Evolutionary conservation across 495 filamentous ascomycete genomes (phyloP).

Genomic region (Darksidea phi): DNA sequence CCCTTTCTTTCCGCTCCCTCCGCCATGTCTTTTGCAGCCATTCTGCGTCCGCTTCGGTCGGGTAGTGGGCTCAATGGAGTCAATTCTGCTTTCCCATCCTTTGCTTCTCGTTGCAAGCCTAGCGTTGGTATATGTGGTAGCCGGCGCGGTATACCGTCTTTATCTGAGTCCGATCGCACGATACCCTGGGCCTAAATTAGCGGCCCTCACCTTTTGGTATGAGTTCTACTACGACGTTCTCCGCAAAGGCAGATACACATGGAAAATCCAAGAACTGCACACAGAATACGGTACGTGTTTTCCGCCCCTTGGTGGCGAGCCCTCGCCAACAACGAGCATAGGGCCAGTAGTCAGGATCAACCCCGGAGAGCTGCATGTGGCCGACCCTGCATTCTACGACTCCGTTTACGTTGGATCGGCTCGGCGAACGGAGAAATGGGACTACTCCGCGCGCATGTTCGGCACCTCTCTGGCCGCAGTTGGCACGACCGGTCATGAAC

Average conservation of each 20-base stretch:
- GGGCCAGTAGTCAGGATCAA: slow-evolving; percentile 41
- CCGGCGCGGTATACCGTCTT: background rate
- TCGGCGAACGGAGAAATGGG: slow-evolving; percentile 29
- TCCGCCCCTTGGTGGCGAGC: too few relatives aligned
- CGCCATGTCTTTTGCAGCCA: too few relatives aligned
- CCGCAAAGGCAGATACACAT: slow-evolving; percentile 1
- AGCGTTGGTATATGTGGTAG: background rate
- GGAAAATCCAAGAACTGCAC: slow-evolving; percentile 19
- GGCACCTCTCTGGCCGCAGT: slow-evolving; percentile 9
- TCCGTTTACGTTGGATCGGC: slow-evolving; percentile 23
- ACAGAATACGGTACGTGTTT: too few relatives aligned
- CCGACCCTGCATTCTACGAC: slow-evolving; percentile 36
- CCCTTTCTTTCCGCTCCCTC: too few relatives aligned
- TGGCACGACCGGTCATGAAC: slow-evolving; percentile 13
- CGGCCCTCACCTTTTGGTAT: slow-evolving; percentile 28
- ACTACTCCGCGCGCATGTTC: slow-evolving; percentile 24
- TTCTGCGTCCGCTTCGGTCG: too few relatives aligned
- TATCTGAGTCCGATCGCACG: slow-evolving; percentile 3
- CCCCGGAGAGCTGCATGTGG: slow-evolving; percentile 39
- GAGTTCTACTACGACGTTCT: slow-evolving; percentile 29
- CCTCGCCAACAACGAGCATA: background rate
- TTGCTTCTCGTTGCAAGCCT: too few relatives aligned
- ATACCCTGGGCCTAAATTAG: slow-evolving; percentile 26
- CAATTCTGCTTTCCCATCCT: background rate
- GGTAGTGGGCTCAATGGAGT: background rate